Evolutionary conservation across 768 basidiomycete species (phyloP), one percentile per base, ranked within the genome.

Genomic region (Podaxis rugospora): DNA sequence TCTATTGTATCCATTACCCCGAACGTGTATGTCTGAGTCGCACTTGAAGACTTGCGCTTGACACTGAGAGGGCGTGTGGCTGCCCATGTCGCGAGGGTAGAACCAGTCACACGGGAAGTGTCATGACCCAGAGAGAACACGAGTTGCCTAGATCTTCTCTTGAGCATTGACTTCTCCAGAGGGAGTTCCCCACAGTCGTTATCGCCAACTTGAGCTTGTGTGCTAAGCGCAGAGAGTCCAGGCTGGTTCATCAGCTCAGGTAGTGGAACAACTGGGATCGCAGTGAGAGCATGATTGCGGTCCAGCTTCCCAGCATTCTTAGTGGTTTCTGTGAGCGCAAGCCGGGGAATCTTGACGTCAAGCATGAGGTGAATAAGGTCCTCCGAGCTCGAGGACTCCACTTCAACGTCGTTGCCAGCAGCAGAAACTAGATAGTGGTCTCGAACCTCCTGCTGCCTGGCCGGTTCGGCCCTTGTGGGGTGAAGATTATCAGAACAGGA

Each of bases 11-110:
- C 49, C 63, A 21, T 52, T 61, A 21, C 66, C 66, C 54, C 67
- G 65, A 51, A 69, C 64, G 13, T 63, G 63, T 18, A 7, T 69
- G 67, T 36, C 63, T 58, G 21, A 69, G 23, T 46, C 9, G 14
- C 25, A 9, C 35, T 66, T 57, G 67, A 68, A 10, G 57, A 61
- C 62, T 78, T 80, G 49, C 73, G 70, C 46, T 74, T 75, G 44
- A 81, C 75, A 65, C 74, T 83, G 54, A 83, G 76, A 23, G 81
- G 84, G 44, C 75, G 74, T 57, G 62, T 54, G 55, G 57, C n/a
- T 57, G 35, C 27, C 2, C 16, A n/a, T 37, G 21, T 27, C 9
- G 18, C 21, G 25, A 10, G 3, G 6, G 21, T 23, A 50, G 18
- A 10, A n/a, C 23, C 36, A 36, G 32, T 36, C 53, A 28, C 9